A percentile compares a stretch with the other conserved stretches of the same genome.
Conservation (phyloP, 2,329 filamentous ascomycete species). For the Bipolaris cookei region DNA sequence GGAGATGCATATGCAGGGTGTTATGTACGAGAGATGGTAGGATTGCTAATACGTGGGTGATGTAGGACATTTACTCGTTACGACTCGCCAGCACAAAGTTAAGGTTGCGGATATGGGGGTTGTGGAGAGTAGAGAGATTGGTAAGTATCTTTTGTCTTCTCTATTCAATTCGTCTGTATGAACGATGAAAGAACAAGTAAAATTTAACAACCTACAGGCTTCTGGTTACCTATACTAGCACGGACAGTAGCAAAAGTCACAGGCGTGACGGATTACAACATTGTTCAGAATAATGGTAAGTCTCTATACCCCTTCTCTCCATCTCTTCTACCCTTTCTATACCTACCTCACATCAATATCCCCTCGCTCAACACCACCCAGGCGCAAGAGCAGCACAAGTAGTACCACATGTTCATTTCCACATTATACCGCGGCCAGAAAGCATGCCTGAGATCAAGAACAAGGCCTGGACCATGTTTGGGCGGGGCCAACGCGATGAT, state of each 20-base stretch:
- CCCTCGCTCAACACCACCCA: slow-evolving; percentile 29
- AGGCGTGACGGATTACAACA: slow-evolving; percentile 85
- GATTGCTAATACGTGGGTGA: not conserved
- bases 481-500: slow-evolving; percentile 72
- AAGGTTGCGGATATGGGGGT: slow-evolving; percentile 75
- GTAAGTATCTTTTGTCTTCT: slow-evolving; percentile 51
- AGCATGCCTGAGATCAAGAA: slow-evolving; percentile 58
- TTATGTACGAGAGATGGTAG: not conserved
- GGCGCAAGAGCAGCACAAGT: slow-evolving; percentile 87
- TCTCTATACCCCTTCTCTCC: not conserved
- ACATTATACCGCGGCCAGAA: slow-evolving; percentile 82
- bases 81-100: slow-evolving; percentile 75
- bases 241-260: slow-evolving; percentile 72
- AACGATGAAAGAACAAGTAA: not conserved
- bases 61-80: slow-evolving; percentile 74
- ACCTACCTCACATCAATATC: not conserved
- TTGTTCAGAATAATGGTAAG: slow-evolving; percentile 90
- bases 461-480: slow-evolving; percentile 83
- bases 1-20: not conserved
- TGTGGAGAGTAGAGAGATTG: slow-evolving; percentile 70
- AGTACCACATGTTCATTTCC: slow-evolving; percentile 92
- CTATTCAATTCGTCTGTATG: not conserved
- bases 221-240: slow-evolving; percentile 73
- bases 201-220: slow-evolving; percentile 39
- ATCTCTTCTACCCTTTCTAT: not conserved